These are phyloP conservation scores for Gossypium sturtianum DNA, from an alignment of 345 rosid species.

Conservation along the genomic window DNA sequence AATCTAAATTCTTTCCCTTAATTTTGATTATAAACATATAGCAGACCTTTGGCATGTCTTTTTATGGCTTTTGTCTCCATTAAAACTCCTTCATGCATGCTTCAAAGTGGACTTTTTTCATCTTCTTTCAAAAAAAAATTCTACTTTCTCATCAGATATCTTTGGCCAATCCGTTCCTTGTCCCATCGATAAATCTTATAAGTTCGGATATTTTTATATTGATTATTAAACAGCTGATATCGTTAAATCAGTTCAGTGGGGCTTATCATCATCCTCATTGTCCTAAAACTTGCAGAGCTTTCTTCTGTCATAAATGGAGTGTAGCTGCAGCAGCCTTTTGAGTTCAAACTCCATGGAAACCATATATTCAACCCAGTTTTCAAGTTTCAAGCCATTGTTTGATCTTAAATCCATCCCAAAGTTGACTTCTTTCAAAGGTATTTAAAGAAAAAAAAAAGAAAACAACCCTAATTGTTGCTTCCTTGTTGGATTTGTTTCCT, in stretches of 20 bases:
- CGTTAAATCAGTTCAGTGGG: not conserved
- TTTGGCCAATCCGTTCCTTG: conserved; percentile 6
- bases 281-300: not conserved
- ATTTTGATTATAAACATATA: not conserved
- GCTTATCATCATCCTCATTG: not conserved
- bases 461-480: not conserved
- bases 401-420: conserved; percentile 27
- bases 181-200: conserved; percentile 14
- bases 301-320: conserved; percentile 35
- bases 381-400: conserved; percentile 21
- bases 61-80: not conserved
- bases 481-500: not conserved
- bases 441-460: too few species aligned
- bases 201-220: not conserved
- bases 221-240: not conserved
- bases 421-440: conserved; percentile 36
- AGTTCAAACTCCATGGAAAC: conserved; percentile 26
- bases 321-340: conserved; percentile 17
- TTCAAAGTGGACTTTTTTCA: not conserved
- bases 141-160: not conserved
- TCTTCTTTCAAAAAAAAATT: too few species aligned
- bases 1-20: not conserved
- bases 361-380: conserved; percentile 20
- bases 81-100: not conserved
- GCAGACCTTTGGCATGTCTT: not conserved